A percentile compares a stretch with the other conserved stretches of the same genome.
Evolutionary conservation across 1,284 basidiomycete species (phyloP).

Genomic region (Cryptococcus sp.): DNA sequence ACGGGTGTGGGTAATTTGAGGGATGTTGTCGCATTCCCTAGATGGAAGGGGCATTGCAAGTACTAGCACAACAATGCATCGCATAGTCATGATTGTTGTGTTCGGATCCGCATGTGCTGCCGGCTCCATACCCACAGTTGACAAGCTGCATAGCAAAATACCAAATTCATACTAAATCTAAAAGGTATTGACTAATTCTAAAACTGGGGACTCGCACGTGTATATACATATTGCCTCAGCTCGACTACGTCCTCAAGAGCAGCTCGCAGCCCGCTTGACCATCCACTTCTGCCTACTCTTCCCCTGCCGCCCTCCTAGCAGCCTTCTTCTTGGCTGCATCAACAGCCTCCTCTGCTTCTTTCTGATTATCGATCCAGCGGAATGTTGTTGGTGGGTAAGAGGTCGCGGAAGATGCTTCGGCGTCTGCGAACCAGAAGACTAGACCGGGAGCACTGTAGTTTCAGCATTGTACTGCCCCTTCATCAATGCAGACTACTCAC

Average conservation of each 20-base stretch:
- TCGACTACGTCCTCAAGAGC: too few species aligned
- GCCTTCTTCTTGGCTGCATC: constrained; percentile 34
- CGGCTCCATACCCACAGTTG: too few species aligned
- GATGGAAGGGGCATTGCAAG: constrained; percentile 66
- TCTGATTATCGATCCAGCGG: constrained; percentile 48
- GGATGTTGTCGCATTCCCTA: constrained; percentile 83
- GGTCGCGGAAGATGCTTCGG: constrained; percentile 59
- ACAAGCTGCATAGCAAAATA: too few species aligned
- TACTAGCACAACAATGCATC: constrained; percentile 40
- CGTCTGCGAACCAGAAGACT: constrained; percentile 87
- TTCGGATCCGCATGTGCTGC: too few species aligned
- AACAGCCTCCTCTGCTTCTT: constrained; percentile 47
- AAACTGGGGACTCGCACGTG: too few species aligned
- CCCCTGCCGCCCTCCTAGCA: constrained; percentile 23
- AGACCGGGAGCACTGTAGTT: constrained; percentile 63
- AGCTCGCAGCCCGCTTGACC: too few species aligned
- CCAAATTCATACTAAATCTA: too few species aligned
- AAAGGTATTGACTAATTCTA: too few species aligned
- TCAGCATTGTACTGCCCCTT: constrained; percentile 1
- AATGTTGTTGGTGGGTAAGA: constrained; percentile 44
- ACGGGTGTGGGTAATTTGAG: constrained; percentile 77
- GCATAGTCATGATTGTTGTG: neutral
- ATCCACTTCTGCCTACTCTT: too few species aligned
- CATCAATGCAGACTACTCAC: constrained; percentile 33
- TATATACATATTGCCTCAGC: too few species aligned